Evolutionary conservation across 331 rosid species (phyloP).

Genomic region (Rhamnella rubrinervis): DNA sequence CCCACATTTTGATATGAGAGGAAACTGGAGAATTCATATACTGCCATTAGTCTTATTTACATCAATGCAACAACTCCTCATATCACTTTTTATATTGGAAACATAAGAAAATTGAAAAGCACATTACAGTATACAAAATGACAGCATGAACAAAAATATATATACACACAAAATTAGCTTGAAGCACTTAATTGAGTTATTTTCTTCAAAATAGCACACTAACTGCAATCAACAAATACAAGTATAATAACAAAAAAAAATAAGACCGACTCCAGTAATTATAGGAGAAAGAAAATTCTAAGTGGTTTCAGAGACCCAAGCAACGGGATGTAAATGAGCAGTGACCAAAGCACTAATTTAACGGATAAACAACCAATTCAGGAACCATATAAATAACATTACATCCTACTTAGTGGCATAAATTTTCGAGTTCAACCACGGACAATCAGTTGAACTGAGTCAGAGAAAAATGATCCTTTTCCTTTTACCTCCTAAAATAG

Average conservation of each 20-base stretch:
- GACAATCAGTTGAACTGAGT: too few species aligned
- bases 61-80: not conserved
- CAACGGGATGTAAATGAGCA: not conserved
- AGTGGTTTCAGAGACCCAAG: not conserved
- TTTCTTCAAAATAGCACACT: not conserved
- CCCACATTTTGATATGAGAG: slow-evolving; percentile 84
- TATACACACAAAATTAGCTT: not conserved
- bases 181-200: not conserved
- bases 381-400: too few species aligned
- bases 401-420: too few species aligned
- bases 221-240: not conserved
- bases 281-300: not conserved
- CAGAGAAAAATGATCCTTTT: too few species aligned
- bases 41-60: slow-evolving; percentile 1
- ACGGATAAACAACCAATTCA: too few species aligned
- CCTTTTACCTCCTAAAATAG: too few species aligned
- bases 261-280: not conserved
- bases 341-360: not conserved
- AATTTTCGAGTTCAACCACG: too few species aligned
- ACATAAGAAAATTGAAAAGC: not conserved
- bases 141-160: not conserved
- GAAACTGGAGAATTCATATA: slow-evolving; percentile 60
- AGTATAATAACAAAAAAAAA: not conserved
- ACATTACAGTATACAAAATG: not conserved
- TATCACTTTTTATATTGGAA: not conserved